phyloP scores from a whole-genome alignment of 495 filamentous ascomycete genomes.

The Penicillium nucicola region DNA sequence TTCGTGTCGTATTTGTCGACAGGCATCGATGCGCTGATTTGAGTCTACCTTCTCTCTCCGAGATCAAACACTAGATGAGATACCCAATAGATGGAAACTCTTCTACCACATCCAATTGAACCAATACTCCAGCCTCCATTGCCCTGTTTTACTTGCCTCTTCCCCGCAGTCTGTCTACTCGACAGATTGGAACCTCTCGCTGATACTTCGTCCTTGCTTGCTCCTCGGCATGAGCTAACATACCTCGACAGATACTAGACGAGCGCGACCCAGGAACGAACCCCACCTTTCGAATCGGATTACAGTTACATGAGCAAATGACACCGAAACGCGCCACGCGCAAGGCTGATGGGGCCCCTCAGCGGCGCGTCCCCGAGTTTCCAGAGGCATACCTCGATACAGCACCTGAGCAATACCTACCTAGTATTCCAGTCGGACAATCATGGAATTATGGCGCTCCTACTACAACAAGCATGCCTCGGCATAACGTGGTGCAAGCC shows the following conservation, averaged over 20 bases:
- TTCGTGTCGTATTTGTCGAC: no score
- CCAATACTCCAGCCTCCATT: no score
- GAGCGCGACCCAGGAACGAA: background rate
- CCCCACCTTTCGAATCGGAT: background rate
- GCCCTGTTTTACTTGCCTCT: no score
- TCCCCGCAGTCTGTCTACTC: no score
- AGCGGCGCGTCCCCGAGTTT: background rate
- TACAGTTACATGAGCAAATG: slow-evolving; percentile 10
- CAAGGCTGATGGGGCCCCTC: slow-evolving; percentile 2
- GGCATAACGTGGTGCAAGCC: slow-evolving; percentile 15
- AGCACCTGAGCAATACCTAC: slow-evolving; percentile 14
- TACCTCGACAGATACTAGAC: background rate
- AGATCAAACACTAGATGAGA: no score
- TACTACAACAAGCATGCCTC: slow-evolving; percentile 24
- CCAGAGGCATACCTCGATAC: slow-evolving; percentile 7
- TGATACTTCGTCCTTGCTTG: no score
- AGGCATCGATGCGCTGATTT: no score
- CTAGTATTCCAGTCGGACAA: slow-evolving; percentile 25
- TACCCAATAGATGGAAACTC: no score
- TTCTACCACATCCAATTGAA: no score
- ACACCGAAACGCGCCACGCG: slow-evolving; percentile 23
- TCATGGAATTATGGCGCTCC: slow-evolving; percentile 37
- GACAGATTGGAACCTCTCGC: no score
- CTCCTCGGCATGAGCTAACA: background rate
- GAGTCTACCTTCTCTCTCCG: no score